phyloP scores from a whole-genome alignment of 768 basidiomycete species.

The Lentinula detonsa region DNA sequence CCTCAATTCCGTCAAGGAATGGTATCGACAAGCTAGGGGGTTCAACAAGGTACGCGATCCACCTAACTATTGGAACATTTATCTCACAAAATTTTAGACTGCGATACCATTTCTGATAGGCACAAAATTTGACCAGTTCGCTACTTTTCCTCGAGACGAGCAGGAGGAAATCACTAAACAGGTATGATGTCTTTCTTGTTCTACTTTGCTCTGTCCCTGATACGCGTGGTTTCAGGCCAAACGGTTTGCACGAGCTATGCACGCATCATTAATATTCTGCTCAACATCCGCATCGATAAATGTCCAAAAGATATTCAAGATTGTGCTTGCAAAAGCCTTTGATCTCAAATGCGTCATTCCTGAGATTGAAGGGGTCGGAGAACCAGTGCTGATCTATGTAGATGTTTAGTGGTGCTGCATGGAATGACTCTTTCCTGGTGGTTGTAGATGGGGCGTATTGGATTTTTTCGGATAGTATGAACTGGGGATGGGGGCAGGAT shows the following conservation, averaged over 20 bases:
- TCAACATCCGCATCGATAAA: constrained; percentile 99
- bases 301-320: constrained; percentile 99
- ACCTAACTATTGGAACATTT: neutral
- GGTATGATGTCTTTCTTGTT: constrained; percentile 32
- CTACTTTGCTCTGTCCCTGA: neutral
- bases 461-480: constrained; percentile 10
- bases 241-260: constrained; percentile 98
- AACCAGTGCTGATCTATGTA: constrained; percentile 92
- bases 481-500: constrained; percentile 16
- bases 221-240: constrained; percentile 60
- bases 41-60: constrained; percentile 84
- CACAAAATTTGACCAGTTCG: constrained; percentile 97
- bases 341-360: constrained; percentile 99
- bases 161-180: constrained; percentile 99
- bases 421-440: constrained; percentile 11
- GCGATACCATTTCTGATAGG: constrained; percentile 98
- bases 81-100: constrained; percentile 46
- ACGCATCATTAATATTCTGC: constrained; percentile 98
- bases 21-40: constrained; percentile 98
- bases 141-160: constrained; percentile 93
- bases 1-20: constrained; percentile 97
- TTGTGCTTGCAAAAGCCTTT: constrained; percentile 94
- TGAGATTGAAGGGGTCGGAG: constrained; percentile 94
- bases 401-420: constrained; percentile 49
- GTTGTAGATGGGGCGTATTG: constrained; percentile 4